Conservation (phyloP, 1,284 basidiomycete species). For the Rhodotorula sp. region DNA sequence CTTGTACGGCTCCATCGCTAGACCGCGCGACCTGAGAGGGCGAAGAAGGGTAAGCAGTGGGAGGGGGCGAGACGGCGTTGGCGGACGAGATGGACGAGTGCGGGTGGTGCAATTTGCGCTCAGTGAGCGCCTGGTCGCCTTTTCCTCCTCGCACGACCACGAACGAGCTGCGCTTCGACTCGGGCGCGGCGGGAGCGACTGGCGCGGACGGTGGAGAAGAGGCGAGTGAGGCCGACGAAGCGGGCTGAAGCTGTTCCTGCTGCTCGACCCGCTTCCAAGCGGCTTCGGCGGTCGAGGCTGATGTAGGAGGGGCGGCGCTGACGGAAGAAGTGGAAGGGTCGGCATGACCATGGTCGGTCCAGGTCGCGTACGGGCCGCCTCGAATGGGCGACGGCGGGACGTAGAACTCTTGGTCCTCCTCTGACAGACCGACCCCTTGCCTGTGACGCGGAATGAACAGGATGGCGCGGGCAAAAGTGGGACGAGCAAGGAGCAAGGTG, state of each 20-base stretch:
- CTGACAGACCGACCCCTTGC: constrained; percentile 35
- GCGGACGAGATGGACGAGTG: not conserved
- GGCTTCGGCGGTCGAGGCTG: not conserved
- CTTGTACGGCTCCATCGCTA: not conserved
- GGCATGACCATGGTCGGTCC: constrained; percentile 33
- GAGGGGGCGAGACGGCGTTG: not conserved
- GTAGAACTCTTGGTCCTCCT: constrained; percentile 39
- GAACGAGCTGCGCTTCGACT: constrained; percentile 32
- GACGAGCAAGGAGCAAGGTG: not conserved
- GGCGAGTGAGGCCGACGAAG: not conserved
- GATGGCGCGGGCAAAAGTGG: not conserved
- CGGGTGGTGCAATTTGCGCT: constrained; percentile 16
- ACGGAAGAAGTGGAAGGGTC: not conserved
- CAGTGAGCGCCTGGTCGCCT: constrained; percentile 35
- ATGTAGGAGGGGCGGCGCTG: not conserved
- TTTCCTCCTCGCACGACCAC: constrained; percentile 38
- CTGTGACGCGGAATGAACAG: not conserved
- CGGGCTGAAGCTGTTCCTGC: not conserved
- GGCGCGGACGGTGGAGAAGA: not conserved
- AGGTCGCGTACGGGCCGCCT: constrained; percentile 14
- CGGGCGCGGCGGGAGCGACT: not conserved
- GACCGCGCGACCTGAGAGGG: not conserved
- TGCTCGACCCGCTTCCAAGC: constrained; percentile 13
- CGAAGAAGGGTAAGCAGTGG: not conserved
- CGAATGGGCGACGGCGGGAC: constrained; percentile 32